Conservation (phyloP, 306 rosid species). For the Pyrus betulifolia region DNA sequence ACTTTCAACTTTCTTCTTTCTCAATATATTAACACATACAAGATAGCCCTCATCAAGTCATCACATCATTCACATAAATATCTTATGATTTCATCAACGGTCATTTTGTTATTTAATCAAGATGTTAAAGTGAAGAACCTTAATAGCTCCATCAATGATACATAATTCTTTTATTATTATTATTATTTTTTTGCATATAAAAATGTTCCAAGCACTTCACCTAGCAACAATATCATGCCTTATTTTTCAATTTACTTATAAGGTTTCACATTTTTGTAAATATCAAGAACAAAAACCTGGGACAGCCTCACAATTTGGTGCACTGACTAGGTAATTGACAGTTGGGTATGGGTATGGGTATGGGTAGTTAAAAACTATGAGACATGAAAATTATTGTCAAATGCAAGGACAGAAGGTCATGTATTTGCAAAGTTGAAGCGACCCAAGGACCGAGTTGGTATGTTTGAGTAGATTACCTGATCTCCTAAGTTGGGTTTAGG, state of each 20-base stretch:
- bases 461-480: conserved; percentile 7
- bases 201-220: background rate
- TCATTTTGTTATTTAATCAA: background rate
- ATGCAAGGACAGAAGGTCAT: conserved; percentile 68
- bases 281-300: background rate
- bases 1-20: background rate
- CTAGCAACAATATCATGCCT: background rate
- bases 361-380: conserved; percentile 38
- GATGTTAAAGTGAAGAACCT: background rate
- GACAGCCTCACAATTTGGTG: background rate
- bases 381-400: conserved; percentile 57
- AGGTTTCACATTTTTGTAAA: background rate
- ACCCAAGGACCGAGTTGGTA: conserved; percentile 71
- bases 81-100: background rate
- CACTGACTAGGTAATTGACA: background rate
- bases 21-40: background rate
- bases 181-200: background rate
- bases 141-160: background rate
- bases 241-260: background rate
- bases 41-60: background rate
- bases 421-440: conserved; percentile 73
- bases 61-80: background rate
- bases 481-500: background rate
- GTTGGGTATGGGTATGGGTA: background rate
- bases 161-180: too few relatives aligned